Base-by-base conservation (phyloP, 176 grass and related monocot species). In the Tillandsia fasciculata region DNA sequence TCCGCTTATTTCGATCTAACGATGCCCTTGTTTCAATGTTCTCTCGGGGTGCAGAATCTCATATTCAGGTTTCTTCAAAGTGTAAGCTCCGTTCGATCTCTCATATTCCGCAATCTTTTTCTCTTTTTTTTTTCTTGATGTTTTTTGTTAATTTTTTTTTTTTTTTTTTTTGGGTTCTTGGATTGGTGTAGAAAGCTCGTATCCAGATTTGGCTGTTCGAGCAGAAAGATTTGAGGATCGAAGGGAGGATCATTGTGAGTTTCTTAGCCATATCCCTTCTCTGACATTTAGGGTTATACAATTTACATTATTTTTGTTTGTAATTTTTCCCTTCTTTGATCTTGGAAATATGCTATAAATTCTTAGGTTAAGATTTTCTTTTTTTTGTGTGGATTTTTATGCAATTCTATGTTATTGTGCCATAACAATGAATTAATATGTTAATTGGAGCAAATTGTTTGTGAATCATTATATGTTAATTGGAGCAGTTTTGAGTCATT, bases 201-300 rank as follows among this genome's bases (percentile, higher is more conserved):
- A 97, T 93, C 48, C 89, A 90, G 79, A 90, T 97, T 73, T 97
- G 94, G 89, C 86, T 97, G 1, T 97, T 90, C 63, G 89, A 97
- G 87, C 86, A 97, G 77, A 97, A 90, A 80, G 89, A 97, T 79
- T 78, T 92, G 74, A 86, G 89, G 66, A 97, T 93, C 23, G 86
- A 97, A 76, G 94, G 89, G 20, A 82, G 89, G 61, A 97, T 97
- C 65, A 97, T 97, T 13, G 84, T 97, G 65, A 83, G 82, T 86
- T 66, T 14, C 50, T 80, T 4, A 10, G 23, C 18, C 1, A 20
- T 7, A 7, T 42, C 33, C 33, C 33, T 42, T 42, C 33, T 42
- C 33, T 42, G 33, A 42, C 3, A 42, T 42, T 42, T 42, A 42
- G 33, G 33, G 33, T 42, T 42, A 42, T 42, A 7, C 3, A 42